A percentile compares a stretch with the other conserved stretches of the same genome.
These are phyloP conservation scores for Solanum appendiculatum DNA, from an alignment of 257 asterid genomes.

Conservation along the genomic window DNA sequence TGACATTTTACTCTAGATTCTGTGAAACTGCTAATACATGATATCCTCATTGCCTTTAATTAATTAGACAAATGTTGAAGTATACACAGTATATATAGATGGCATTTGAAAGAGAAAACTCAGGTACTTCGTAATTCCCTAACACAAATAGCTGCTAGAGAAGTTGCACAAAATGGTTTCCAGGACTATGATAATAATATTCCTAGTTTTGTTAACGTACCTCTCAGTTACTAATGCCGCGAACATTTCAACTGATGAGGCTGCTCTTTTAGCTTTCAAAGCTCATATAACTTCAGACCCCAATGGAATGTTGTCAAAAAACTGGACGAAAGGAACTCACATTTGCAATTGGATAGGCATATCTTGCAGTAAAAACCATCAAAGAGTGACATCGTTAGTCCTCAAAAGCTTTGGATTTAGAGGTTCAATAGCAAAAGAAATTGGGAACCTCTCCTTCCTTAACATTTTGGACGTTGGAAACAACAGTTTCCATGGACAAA, in stretches of 20 bases:
- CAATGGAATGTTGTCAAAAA: not conserved
- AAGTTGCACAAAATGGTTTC: not conserved
- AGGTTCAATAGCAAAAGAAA: slow-evolving; percentile 5
- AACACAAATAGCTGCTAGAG: not conserved
- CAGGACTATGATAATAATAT: not conserved
- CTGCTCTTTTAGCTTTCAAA: slow-evolving; percentile 6
- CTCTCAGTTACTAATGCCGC: not conserved
- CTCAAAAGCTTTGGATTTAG: not conserved
- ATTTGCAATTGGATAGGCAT: slow-evolving; percentile 1
- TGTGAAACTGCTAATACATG: too few species aligned
- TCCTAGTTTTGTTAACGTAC: not conserved
- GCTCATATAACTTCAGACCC: not conserved
- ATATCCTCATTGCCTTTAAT: too few species aligned
- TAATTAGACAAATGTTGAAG: too few species aligned
- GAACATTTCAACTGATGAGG: slow-evolving; percentile 1
- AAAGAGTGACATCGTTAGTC: not conserved
- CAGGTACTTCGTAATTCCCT: not conserved
- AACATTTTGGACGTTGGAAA: not conserved
- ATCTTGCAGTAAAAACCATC: not conserved
- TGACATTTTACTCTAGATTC: too few species aligned
- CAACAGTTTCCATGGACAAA: slow-evolving; percentile 1
- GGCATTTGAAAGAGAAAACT: not conserved
- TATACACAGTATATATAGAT: not conserved
- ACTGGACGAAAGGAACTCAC: not conserved
- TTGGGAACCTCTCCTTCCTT: slow-evolving; percentile 2